Base-by-base conservation (phyloP, 208 protist genomes). In the Trypanosoma vivax region DNA sequence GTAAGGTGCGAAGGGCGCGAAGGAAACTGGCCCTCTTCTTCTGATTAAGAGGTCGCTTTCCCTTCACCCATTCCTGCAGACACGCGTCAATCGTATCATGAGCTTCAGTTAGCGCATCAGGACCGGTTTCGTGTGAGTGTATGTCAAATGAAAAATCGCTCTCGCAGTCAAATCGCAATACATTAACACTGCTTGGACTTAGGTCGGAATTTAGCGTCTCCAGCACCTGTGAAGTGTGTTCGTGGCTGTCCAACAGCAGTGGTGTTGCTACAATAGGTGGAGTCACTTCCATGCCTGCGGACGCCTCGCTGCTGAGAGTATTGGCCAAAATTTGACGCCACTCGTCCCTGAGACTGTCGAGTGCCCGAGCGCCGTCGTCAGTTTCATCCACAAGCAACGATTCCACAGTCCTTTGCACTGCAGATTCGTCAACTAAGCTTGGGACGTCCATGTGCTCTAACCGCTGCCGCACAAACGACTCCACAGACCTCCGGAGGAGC, bases 11-110 rank as follows among this genome's bases (percentile, higher is more conserved):
- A 11, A 89, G 35, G 16, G 41, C 37, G 2, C 40, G n/a, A n/a
- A 83, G 50, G 30, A 82, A 45, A 3, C 54, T 64, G 4, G 60
- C 53, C 47, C 73, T 51, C 34, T 76, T 74, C 28, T 46, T 51
- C 31, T 70, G 65, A 11, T 21, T 13, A 6, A 72, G 24, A 14
- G 47, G 23, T 2, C 2, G 25, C 29, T 30, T 37, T 23, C 40
- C 33, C 34, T 56, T 38, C 23, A 34, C 21, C 47, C 49, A 62
- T 37, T 50, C 24, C 31, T 30, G 30, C n/a, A 54, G 2, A 49
- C 41, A 66, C 2, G 29, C 14, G 1, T 47, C 38, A 23, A 66
- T 31, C 0, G 59, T 29, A 35, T 48, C 52, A 40, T 27, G 50
- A 10, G 18, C 48, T 38, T 49, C 49, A 18, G 34, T 33, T 23